A percentile compares a stretch with the other conserved stretches of the same genome.
Evolutionary conservation across 2,329 filamentous ascomycete species (phyloP).

Genomic region (Claviceps capensis): DNA sequence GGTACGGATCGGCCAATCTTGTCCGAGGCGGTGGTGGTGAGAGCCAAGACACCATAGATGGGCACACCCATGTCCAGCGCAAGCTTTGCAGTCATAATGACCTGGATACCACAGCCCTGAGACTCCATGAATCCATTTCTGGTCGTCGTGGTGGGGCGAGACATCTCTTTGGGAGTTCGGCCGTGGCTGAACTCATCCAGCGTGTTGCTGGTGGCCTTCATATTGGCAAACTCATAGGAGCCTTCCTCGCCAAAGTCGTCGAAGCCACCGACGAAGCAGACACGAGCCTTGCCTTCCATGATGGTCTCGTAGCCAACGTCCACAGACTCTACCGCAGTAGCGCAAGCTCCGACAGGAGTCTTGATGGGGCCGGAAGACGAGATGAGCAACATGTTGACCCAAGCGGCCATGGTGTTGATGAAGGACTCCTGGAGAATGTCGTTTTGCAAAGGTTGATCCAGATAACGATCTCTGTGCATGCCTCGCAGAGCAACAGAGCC

Average conservation of each 20-base stretch:
- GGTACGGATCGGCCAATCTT: conserved; percentile 98
- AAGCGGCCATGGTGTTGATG: conserved; percentile 99
- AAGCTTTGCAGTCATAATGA: conserved; percentile 95
- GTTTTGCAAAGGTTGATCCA: conserved; percentile 95
- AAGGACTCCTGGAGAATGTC: conserved; percentile 98
- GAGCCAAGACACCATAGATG: conserved; percentile 85
- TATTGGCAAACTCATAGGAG: conserved; percentile 99
- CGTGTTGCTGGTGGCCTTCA: conserved; percentile 98
- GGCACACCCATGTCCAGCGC: conserved; percentile 97
- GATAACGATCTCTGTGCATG: conserved; percentile 96
- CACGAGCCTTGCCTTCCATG: conserved; percentile 90
- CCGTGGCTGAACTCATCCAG: conserved; percentile 93
- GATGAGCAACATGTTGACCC: conserved; percentile 97
- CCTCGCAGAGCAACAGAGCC: conserved; percentile 82
- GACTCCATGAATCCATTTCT: conserved; percentile 99
- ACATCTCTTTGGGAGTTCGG: conserved; percentile 94
- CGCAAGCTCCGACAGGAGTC: conserved; percentile 94
- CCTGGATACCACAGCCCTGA: conserved; percentile 93
- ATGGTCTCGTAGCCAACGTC: conserved; percentile 98
- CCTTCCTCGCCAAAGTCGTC: conserved; percentile 99
- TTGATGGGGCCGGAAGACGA: conserved; percentile 98
- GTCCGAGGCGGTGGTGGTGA: conserved; percentile 93
- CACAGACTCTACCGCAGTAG: conserved; percentile 91
- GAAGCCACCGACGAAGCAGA: conserved; percentile 96
- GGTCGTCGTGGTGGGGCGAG: conserved; percentile 89